Evolutionary conservation across 805 yeast genomes (phyloP).

Genomic region (Isabelozyma rhagii): DNA sequence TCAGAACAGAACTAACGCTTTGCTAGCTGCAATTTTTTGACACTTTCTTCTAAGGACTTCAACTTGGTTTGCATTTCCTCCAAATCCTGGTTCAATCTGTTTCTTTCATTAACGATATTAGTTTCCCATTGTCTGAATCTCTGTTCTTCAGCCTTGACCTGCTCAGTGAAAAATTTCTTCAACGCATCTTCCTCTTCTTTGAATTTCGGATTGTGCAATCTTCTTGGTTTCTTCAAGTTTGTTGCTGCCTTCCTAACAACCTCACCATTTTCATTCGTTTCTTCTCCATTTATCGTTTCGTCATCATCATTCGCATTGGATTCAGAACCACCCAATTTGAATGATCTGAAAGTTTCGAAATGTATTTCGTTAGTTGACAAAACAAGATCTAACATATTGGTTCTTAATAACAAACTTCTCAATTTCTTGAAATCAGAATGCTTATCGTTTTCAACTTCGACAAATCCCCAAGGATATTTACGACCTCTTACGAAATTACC

Average conservation of each 20-base stretch:
- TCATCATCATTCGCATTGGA: constrained; percentile 29
- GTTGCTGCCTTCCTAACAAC: constrained; percentile 21
- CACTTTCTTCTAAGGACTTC: constrained; percentile 72
- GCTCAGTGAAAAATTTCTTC: constrained; percentile 93
- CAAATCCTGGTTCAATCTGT: constrained; percentile 88
- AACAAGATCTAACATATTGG: constrained; percentile 79
- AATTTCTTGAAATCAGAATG: constrained; percentile 85
- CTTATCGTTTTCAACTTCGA: constrained; percentile 80
- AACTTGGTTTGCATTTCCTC: constrained; percentile 82
- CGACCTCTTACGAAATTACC: constrained; percentile 74
- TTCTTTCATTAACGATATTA: constrained; percentile 91
- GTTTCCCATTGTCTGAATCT: constrained; percentile 99
- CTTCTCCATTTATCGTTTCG: constrained; percentile 23
- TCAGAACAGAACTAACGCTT: constrained; percentile 17
- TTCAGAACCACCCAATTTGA: constrained; percentile 52
- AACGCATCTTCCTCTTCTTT: constrained; percentile 94
- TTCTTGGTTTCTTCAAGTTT: constrained; percentile 47
- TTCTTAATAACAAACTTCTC: constrained; percentile 73
- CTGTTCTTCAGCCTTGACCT: constrained; percentile 92
- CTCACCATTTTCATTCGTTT: constrained; percentile 24
- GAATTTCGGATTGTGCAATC: constrained; percentile 78
- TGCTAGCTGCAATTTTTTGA: constrained; percentile 50
- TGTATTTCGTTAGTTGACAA: constrained; percentile 78
- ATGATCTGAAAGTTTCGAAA: constrained; percentile 73
- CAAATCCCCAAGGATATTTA: constrained; percentile 88